Percentiles rank a stretch among this genome's conserved stretches.
phyloP scores from a whole-genome alignment of 148 eudicot species.

The Diospyros lotus region DNA sequence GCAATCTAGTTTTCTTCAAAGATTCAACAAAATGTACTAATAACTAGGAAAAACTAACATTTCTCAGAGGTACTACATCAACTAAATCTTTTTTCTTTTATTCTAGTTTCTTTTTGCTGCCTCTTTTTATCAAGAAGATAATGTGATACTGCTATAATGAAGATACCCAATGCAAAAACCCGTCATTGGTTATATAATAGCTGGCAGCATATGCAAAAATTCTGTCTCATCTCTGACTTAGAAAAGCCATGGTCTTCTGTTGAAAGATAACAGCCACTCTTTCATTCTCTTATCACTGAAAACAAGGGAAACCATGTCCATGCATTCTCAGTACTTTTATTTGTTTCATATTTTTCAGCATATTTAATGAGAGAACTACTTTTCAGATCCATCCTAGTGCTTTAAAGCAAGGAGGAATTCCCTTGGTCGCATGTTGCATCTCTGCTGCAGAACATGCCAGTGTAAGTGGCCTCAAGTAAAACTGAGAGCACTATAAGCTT shows the following conservation, averaged over 20 bases:
- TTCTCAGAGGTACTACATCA: neutral
- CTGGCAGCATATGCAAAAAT: neutral
- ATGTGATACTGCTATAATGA: neutral
- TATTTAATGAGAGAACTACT: constrained; percentile 3
- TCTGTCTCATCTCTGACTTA: neutral
- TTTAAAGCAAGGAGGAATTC: constrained; percentile 73
- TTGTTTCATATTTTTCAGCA: neutral
- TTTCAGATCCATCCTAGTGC: constrained; percentile 93
- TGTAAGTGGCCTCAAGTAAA: constrained; percentile 47
- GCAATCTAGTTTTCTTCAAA: too few species aligned
- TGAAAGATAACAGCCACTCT: neutral
- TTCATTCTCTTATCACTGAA: constrained; percentile 11
- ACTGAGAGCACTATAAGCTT: neutral
- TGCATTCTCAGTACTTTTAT: neutral
- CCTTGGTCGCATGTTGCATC: constrained; percentile 84
- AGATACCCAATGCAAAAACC: neutral
- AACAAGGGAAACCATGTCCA: neutral
- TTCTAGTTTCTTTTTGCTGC: neutral
- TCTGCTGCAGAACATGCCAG: constrained; percentile 81
- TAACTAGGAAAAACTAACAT: neutral
- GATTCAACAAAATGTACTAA: too few species aligned
- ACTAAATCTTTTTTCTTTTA: neutral
- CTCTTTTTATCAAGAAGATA: neutral
- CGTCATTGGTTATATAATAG: neutral
- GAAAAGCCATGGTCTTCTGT: too few species aligned